Conservation (phyloP, 140 eudicot genomes). For the Bidens hawaiensis region DNA sequence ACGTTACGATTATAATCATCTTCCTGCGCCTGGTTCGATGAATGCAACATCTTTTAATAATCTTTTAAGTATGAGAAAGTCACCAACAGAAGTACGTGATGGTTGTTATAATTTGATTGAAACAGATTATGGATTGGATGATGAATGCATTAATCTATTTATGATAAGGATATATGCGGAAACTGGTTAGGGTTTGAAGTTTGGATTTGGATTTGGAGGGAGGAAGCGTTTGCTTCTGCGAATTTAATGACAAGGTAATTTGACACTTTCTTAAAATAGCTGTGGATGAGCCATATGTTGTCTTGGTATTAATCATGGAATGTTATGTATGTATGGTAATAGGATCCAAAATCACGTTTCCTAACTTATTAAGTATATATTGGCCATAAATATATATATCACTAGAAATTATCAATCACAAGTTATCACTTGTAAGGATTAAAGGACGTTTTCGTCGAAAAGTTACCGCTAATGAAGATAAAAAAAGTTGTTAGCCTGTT, state of each 20-base stretch:
- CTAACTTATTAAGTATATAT: no score
- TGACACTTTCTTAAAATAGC: constrained; percentile 18
- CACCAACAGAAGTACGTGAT: neutral
- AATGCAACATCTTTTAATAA: constrained; percentile 4
- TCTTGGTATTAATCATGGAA: no score
- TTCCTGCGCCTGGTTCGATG: neutral
- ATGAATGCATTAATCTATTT: neutral
- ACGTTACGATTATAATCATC: neutral
- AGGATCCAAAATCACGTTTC: no score
- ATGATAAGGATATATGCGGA: neutral
- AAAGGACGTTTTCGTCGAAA: no score
- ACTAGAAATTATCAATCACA: no score
- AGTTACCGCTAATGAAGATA: no score
- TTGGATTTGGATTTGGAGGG: constrained; percentile 17
- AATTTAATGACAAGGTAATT: neutral
- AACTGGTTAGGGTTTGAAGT: constrained; percentile 16
- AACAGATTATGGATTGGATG: neutral
- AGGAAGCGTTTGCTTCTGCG: neutral
- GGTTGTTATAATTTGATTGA: no score
- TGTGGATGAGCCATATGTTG: neutral
- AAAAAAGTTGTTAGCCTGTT: no score
- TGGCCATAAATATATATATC: no score
- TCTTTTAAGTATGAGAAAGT: neutral
- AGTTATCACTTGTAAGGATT: no score
- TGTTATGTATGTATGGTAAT: no score